phyloP scores from a whole-genome alignment of 2,329 filamentous ascomycete genomes.

The Dendrostoma leiphaemia region DNA sequence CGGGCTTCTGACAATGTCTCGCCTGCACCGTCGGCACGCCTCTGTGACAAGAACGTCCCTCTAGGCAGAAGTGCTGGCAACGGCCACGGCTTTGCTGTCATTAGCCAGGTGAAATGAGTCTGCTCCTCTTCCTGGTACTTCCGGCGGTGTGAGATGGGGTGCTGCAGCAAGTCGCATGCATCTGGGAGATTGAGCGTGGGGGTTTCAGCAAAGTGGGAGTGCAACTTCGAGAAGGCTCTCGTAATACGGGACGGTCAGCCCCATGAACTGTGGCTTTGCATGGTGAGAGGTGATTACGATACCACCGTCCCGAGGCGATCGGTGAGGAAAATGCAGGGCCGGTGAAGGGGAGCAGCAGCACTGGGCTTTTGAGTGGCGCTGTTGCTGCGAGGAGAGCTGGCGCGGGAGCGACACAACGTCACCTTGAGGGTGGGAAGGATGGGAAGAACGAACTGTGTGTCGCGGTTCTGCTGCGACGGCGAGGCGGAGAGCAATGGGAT shows the following conservation, averaged over 20 bases:
- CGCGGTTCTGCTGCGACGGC: too few relatives aligned
- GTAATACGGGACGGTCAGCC: not conserved
- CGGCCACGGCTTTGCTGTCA: not conserved
- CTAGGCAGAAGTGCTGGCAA: not conserved
- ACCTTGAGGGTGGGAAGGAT: too few relatives aligned
- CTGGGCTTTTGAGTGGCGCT: too few relatives aligned
- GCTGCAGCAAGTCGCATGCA: not conserved
- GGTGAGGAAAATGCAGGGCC: too few relatives aligned
- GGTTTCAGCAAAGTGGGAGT: not conserved
- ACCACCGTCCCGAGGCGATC: too few relatives aligned
- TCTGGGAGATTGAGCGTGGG: not conserved
- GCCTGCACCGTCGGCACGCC: not conserved
- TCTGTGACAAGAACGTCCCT: not conserved
- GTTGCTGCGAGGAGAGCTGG: too few relatives aligned
- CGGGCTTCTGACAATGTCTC: constrained; percentile 3
- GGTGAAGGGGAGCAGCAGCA: too few relatives aligned
- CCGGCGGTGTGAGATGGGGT: constrained; percentile 20
- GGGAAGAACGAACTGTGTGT: too few relatives aligned
- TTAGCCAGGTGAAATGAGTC: not conserved
- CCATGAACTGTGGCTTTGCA: too few relatives aligned
- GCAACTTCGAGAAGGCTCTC: not conserved
- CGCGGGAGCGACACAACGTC: too few relatives aligned
- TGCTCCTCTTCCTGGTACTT: not conserved
- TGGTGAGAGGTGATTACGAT: not conserved
- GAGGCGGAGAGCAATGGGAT: too few relatives aligned